phyloP scores from a whole-genome alignment of 768 basidiomycete genomes.

The Mycena vitilis region DNA sequence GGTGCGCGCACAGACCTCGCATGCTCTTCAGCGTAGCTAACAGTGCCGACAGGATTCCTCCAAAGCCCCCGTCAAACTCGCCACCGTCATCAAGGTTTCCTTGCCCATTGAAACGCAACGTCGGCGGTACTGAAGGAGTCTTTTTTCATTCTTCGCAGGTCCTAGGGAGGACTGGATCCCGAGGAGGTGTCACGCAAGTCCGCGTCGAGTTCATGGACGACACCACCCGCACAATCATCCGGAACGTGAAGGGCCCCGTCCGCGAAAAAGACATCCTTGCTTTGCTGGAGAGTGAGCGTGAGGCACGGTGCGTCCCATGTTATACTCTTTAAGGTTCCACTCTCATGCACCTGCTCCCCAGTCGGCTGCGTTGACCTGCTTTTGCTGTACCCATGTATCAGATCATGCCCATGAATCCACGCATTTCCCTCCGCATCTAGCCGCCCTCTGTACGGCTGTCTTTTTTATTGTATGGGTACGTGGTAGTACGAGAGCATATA shows the following conservation, averaged over 20 bases:
- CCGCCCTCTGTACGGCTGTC: slow-evolving; percentile 18
- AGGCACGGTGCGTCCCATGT: slow-evolving; percentile 88
- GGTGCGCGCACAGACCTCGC: slow-evolving; percentile 14
- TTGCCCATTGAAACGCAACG: not conserved
- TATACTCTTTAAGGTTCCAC: not conserved
- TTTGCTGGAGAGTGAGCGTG: slow-evolving; percentile 97
- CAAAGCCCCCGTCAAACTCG: slow-evolving; percentile 96
- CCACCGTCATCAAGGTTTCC: slow-evolving; percentile 93
- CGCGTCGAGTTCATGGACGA: slow-evolving; percentile 99
- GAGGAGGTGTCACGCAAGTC: slow-evolving; percentile 99
- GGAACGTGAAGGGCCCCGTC: slow-evolving; percentile 99
- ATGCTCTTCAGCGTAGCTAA: not conserved
- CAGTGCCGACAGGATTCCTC: slow-evolving; percentile 73
- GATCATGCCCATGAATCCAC: slow-evolving; percentile 27
- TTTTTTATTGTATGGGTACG: slow-evolving; percentile 25
- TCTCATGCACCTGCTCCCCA: slow-evolving; percentile 29
- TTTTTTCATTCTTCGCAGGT: slow-evolving; percentile 63
- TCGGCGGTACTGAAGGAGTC: slow-evolving; percentile 9
- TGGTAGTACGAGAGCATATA: slow-evolving; percentile 23
- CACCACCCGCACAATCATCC: slow-evolving; percentile 93
- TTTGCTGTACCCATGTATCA: slow-evolving; percentile 32
- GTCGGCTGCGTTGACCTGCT: slow-evolving; percentile 53
- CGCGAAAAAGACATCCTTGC: slow-evolving; percentile 96
- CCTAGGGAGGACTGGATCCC: slow-evolving; percentile 97
- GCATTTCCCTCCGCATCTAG: slow-evolving; percentile 22